Conservation (phyloP, 495 filamentous ascomycete species). For the Neurospora sp. region DNA sequence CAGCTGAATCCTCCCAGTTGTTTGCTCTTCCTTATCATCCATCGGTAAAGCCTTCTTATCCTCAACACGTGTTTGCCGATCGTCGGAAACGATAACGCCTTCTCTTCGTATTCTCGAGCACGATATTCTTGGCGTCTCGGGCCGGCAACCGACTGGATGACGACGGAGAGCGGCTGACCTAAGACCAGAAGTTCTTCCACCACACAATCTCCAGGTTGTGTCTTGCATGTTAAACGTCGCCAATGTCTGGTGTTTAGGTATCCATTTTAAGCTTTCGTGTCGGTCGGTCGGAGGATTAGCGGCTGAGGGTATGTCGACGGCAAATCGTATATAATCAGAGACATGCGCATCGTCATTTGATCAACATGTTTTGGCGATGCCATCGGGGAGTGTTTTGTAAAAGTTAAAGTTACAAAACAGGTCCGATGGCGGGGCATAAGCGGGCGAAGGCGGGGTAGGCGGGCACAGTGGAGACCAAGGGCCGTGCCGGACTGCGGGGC, state of each 20-base stretch:
- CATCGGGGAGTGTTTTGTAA: not conserved
- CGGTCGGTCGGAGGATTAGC: not conserved
- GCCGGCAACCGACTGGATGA: not conserved
- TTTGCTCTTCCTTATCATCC: not conserved
- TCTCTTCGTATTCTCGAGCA: not conserved
- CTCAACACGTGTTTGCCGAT: not conserved
- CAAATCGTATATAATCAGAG: not conserved
- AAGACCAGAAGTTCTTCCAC: not conserved
- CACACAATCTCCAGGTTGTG: not conserved
- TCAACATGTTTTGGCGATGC: not conserved
- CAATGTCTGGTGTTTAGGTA: not conserved
- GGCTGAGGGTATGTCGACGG: not conserved
- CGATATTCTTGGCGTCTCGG: not conserved
- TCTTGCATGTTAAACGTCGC: not conserved
- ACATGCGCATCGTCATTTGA: too few relatives aligned
- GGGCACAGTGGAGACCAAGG: not conserved
- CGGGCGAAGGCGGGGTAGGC: not conserved
- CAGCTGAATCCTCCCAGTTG: not conserved
- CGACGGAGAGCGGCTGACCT: not conserved
- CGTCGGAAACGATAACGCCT: not conserved
- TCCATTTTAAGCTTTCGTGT: not conserved
- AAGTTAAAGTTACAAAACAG: not conserved
- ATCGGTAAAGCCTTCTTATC: not conserved
- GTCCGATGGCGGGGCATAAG: not conserved
- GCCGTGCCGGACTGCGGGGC: not conserved